Evolutionary conservation across 2,329 filamentous ascomycete genomes (phyloP), one percentile per base, ranked within the genome.

Genomic region (Calonectria honghensis): DNA sequence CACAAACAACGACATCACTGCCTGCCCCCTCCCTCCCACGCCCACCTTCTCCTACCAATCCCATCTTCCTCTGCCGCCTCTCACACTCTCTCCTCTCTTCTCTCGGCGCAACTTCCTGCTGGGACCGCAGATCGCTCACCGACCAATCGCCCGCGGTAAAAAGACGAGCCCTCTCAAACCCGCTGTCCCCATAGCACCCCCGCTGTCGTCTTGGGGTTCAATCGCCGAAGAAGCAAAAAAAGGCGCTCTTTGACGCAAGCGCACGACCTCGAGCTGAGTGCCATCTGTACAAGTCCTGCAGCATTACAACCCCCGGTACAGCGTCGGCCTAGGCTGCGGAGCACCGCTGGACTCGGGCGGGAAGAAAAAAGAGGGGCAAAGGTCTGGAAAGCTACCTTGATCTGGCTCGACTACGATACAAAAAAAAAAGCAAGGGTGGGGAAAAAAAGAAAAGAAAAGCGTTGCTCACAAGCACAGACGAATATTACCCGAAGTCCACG

Each of bases 51-150:
- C 65, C 24, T 59, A 73, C 76, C 74, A 76, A 63, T 76, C 68
- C 71, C 69, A 63, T 68, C 74, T 75, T 63, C 68, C 64, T 76
- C 31, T n/a, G 63, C 63, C 73, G 27, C 48, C 63, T 63, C 51
- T 41, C 20, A 20, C 41, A 24, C 64, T 16, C 16, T 48, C 41
- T 52, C 64, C 37, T 68, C 51, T 63, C 61, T 52, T 68, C 73
- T 64, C 64, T 64, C 66, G 67, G 72, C 57, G n/a, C 57, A 63
- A 63, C 24, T 64, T 20, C 14, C 61, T 64, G 48, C 57, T 70
- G n/a, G 72, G 67, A 75, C 61, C 71, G 78, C 75, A 78, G 75
- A 78, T 74, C 74, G 54, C 61, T 41, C 54, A 73, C 73, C 63
- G 52, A 75, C 73, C 75, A 79, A 77, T 76, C 75, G 69, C 61